Base-by-base conservation (phyloP, 495 filamentous ascomycete genomes). In the Amniculicola lignicola region DNA sequence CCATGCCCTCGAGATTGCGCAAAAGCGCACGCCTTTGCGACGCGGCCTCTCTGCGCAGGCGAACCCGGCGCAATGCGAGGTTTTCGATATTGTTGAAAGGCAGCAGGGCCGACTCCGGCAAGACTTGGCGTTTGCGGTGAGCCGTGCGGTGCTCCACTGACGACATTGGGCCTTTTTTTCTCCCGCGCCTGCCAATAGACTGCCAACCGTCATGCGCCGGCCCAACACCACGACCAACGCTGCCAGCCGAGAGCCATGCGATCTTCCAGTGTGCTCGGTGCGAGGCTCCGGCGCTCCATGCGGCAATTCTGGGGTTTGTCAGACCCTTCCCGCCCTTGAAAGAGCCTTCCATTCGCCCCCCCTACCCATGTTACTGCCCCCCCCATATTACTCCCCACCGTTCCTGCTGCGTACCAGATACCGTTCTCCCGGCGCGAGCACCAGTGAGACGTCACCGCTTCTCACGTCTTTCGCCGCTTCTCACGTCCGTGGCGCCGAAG, bases 361-460 rank as follows among this genome's bases (percentile, higher is more conserved):
- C 25, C 33, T 15, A 35, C 11, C 10, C 45, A n/a, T n/a, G n/a
- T n/a, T n/a, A n/a, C 15, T 39, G 1, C 4, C 19, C 15, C 9
- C 10, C 33, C 42, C 41, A 55, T 33, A 44, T 36, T 45, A 18
- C 23, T 12, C 47, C 49, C 16, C 14, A 22, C 23, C 16, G 29
- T 18, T 27, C 40, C 28, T 24, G 18, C 19, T 29, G 27, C 22
- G 23, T 9, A 56, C 53, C 43, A 40, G n/a, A 23, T 9, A 56
- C 53, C 43, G 31, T 38, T 33, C 53, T 39, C 43, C 53, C 53
- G 53, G 53, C n/a, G n/a, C n/a, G n/a, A 49, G 36, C 39, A 46
- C 45, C 54, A 15, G 18, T 14, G 11, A 25, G 39, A 44, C 46
- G 37, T 50, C 45, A 47, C 35, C 15, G 4, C 29, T 19, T 27